Evolutionary conservation across 164 flowering plant genomes (phyloP), one percentile per base, ranked within the genome.

Genomic region (Piper longum): DNA sequence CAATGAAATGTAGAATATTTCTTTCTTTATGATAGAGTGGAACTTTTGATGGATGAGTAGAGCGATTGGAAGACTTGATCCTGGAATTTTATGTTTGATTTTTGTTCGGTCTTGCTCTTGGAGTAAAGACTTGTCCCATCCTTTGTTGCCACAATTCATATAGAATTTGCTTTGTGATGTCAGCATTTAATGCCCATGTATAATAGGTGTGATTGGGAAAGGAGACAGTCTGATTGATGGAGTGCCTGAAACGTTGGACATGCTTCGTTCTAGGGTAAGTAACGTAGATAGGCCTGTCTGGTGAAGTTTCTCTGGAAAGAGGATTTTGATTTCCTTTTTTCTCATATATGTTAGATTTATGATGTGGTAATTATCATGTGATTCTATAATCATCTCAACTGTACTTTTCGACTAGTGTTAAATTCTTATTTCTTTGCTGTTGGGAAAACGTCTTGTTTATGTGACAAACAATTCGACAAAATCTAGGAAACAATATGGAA

Each of bases 391-490:
- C 41, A 54, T 17, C 42, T 5, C 42, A 5, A 18, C 45, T 54
- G 2, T 19, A 56, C n/a, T 39, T 51, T 51, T 48, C 43, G 43
- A 40, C 66, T 54, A 59, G 66, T 64, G 48, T 6, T 55, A 39
- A 5, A 68, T 17, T 43, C 19, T 61, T 17, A 19, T 55, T 59
- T 36, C n/a, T n/a, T n/a, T n/a, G 71, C 51, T 70, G 60, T 81
- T 91, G 99, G 99, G 97, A 0, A 95, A 95, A 74, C 81, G 97
- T 72, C 75, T 91, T 68, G 91, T 95, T 57, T 95, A 91, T 78
- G 99, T 95, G 14, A 95, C 99, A 63, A 95, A 95, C 85, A 95
- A 91, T 77, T 95, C 99, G 40, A 90, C 99, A 43, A 91, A 95
- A 79, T 95, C 99, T 54, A 79, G 99, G 78, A 91, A 91, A 76